Base-by-base conservation (phyloP, 805 yeast species). In the Clavispora santaluciae region DNA sequence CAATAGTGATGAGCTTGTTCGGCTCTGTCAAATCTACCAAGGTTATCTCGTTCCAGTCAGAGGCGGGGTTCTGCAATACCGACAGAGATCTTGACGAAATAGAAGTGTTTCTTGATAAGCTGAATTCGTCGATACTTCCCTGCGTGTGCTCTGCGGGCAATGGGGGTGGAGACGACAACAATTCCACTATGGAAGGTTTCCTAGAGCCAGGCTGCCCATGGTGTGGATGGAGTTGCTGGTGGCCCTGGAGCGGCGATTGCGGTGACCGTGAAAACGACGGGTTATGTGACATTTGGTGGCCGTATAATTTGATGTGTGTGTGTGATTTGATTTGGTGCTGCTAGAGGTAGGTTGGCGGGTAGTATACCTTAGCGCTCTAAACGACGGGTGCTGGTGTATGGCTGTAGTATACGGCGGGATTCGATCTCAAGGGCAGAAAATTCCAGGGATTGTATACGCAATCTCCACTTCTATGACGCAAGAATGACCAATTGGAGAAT, bases 121-220 rank as follows among this genome's bases (percentile, higher is more conserved):
- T 63, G 46, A 70, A 59, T 61, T 71, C 61, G 53, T 49, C 38
- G 15, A 36, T 22, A 56, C 71, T 59, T 36, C 60, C 60, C 44
- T 65, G 58, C 29, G 48, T 46, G 28, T 41, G 38, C 6, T 49
- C 53, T 4, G 35, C 41, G 5, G 79, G 75, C 41, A 83, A 59
- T 2, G 83, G 84, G 2, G 91, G 93, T 0, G 93, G 93, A 4
- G 89, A 78, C 12, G 86, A 78, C 25, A 84, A 64, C 66, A 84
- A 64, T 57, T 84, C 91, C 31, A 81, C 91, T 36, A 84, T 83
- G 6, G 89, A 82, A 0, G 86, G 75, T 48, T 82, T 68, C 23
- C 73, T 53, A n/a, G 66, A 54, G 5, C 59, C 53, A 7, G 30
- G 26, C 22, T 18, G 18, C 20, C 22, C 23, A 37, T 39, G 49